A percentile compares a stretch with the other conserved stretches of the same genome.
phyloP scores from a whole-genome alignment of 2,329 filamentous ascomycete species.

The Diaporthe nobilis region DNA sequence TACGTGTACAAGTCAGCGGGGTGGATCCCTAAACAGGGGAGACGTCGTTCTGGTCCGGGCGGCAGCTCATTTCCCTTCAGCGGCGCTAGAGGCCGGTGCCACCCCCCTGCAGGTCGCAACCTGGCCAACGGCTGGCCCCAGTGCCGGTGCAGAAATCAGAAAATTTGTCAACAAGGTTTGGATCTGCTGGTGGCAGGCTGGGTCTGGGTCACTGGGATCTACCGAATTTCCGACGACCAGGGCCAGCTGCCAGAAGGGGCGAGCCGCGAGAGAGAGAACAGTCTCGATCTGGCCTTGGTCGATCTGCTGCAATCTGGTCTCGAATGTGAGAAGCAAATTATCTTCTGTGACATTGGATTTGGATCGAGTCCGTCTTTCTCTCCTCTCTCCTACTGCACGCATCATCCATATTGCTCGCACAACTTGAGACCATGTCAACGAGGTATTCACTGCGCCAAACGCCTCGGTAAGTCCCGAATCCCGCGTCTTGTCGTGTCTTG shows the following conservation, averaged over 20 bases:
- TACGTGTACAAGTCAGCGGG: background rate
- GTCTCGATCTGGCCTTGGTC: conserved; percentile 13
- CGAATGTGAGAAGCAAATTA: background rate
- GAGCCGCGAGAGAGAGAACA: background rate
- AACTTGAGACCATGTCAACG: conserved; percentile 33
- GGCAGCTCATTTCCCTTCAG: conserved; percentile 11
- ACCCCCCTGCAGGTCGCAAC: conserved; percentile 20
- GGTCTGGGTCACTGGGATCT: background rate
- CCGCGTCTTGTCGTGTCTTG: background rate
- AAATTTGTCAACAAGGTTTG: conserved; percentile 33
- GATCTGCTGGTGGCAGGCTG: background rate
- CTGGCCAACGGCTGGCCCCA: conserved; percentile 26
- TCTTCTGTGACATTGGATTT: background rate
- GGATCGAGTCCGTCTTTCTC: background rate
- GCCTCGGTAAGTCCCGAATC: conserved; percentile 39
- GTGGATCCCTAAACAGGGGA: background rate
- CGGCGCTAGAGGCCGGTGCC: background rate
- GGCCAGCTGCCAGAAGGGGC: conserved; percentile 19
- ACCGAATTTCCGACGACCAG: conserved; percentile 28
- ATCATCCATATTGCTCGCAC: conserved; percentile 17
- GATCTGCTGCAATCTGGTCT: conserved; percentile 17
- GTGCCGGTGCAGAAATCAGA: conserved; percentile 11
- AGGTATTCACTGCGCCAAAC: conserved; percentile 41
- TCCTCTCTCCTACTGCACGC: background rate
- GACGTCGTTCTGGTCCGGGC: background rate